A percentile compares a stretch with the other conserved stretches of the same genome.
Evolutionary conservation across 2,329 filamentous ascomycete species (phyloP).

Genomic region (Botrytis galanthina): DNA sequence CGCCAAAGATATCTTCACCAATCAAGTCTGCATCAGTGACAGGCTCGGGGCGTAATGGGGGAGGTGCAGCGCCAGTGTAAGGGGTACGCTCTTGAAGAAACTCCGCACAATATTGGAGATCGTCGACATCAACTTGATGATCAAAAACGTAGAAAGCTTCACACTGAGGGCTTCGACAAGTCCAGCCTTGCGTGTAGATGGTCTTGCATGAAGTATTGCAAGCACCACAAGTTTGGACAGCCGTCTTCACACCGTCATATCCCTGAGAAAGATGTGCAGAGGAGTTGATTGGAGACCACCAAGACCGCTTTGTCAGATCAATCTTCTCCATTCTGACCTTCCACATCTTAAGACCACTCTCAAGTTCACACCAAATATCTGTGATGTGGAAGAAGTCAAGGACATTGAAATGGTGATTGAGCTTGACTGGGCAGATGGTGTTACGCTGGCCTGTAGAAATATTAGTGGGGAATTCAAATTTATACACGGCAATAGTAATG

Average conservation of each 20-base stretch:
- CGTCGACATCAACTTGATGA: conserved; percentile 29
- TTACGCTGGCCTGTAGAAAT: conserved; percentile 50
- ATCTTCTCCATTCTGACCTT: conserved; percentile 67
- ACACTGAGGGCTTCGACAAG: conserved; percentile 57
- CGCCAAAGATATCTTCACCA: conserved; percentile 42
- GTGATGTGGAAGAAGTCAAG: conserved; percentile 69
- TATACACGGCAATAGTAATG: neutral
- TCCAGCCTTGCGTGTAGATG: conserved; percentile 51
- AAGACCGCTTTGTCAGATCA: conserved; percentile 49
- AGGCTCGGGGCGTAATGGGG: conserved; percentile 44
- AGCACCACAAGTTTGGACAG: conserved; percentile 38
- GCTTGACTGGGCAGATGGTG: conserved; percentile 45
- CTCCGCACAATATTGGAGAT: conserved; percentile 51
- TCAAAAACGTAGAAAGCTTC: conserved; percentile 46
- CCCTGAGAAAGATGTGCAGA: neutral
- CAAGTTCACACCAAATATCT: conserved; percentile 64
- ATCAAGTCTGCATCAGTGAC: conserved; percentile 40
- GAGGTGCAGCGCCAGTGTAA: conserved; percentile 39
- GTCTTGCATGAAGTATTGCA: conserved; percentile 45
- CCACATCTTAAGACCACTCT: conserved; percentile 40
- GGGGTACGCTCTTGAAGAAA: conserved; percentile 56
- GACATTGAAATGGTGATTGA: conserved; percentile 61
- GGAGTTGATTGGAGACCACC: conserved; percentile 50
- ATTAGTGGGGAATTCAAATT: conserved; percentile 12
- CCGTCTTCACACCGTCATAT: conserved; percentile 28